Evolutionary conservation across 257 asterid species (phyloP).

Genomic region (Primulina huaijiensis): DNA sequence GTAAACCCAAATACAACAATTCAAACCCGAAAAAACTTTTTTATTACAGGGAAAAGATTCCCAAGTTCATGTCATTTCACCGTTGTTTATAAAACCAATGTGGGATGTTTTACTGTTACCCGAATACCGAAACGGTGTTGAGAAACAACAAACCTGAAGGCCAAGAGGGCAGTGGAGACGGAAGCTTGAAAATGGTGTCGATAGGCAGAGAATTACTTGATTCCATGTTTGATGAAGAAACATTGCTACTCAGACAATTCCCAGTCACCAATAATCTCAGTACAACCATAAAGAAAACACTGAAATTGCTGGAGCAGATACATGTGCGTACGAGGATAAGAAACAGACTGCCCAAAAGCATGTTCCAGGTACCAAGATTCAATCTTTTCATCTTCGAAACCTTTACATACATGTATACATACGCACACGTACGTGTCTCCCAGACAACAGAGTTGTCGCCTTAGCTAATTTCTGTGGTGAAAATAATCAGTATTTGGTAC

Average conservation of each 20-base stretch:
- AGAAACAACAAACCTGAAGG: slow-evolving; percentile 44
- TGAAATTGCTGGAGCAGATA: background rate
- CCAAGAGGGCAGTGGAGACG: slow-evolving; percentile 64
- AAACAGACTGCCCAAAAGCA: slow-evolving; percentile 19
- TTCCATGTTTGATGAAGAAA: slow-evolving; percentile 18
- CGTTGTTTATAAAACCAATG: background rate
- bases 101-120: background rate
- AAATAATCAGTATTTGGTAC: background rate
- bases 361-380: slow-evolving; percentile 9
- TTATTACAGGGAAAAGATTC: background rate
- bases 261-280: slow-evolving; percentile 37
- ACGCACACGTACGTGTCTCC: slow-evolving; percentile 10
- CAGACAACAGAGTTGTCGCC: background rate
- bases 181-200: slow-evolving; percentile 58
- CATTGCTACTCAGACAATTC: slow-evolving; percentile 25
- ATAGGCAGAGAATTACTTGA: slow-evolving; percentile 41
- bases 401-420: background rate
- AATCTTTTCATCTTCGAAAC: slow-evolving; percentile 11
- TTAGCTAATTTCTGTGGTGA: background rate
- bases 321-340: slow-evolving; percentile 6
- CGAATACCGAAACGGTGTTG: background rate
- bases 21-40: background rate
- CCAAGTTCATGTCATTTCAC: background rate
- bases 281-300: slow-evolving; percentile 9
- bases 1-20: background rate